A percentile compares a stretch with the other conserved stretches of the same genome.
phyloP scores from a whole-genome alignment of 2,329 filamentous ascomycete genomes.

The Ambrosiella beaveri region DNA sequence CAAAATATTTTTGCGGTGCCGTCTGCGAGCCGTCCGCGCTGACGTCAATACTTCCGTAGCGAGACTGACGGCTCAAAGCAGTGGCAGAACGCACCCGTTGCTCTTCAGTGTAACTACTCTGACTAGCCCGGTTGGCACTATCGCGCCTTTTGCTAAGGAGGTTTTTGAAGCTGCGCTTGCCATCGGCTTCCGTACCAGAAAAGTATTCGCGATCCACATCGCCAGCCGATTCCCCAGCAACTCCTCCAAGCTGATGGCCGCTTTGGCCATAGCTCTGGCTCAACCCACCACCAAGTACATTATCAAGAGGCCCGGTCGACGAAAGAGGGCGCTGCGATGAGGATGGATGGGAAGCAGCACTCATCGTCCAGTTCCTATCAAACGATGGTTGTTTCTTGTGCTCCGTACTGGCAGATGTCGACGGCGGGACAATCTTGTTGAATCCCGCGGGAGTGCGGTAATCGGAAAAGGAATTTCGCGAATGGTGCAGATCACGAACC shows the following conservation, averaged over 20 bases:
- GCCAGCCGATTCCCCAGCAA: slow-evolving; percentile 30
- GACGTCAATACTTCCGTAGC: slow-evolving; percentile 65
- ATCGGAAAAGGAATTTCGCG: slow-evolving; percentile 27
- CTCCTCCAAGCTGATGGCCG: slow-evolving; percentile 7
- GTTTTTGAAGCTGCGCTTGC: slow-evolving; percentile 45
- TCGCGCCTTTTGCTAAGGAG: slow-evolving; percentile 62
- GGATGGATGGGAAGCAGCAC: slow-evolving; percentile 24
- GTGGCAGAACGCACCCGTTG: slow-evolving; percentile 48
- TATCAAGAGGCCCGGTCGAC: slow-evolving; percentile 33
- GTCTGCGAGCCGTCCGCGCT: slow-evolving; percentile 41
- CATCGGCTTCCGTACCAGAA: slow-evolving; percentile 71
- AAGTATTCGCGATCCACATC: slow-evolving; percentile 85
- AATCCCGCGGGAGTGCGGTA: slow-evolving; percentile 57
- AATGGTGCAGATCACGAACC: slow-evolving; percentile 66
- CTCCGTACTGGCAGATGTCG: slow-evolving; percentile 14
- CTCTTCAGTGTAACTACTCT: slow-evolving; percentile 55
- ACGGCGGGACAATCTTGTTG: slow-evolving; percentile 44
- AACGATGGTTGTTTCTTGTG: slow-evolving; percentile 54
- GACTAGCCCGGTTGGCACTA: slow-evolving; percentile 21
- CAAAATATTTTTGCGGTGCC: slow-evolving; percentile 56
- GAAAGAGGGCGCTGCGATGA: slow-evolving; percentile 28
- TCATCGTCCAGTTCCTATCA: slow-evolving; percentile 53
- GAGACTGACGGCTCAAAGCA: slow-evolving; percentile 53
- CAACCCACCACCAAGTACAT: slow-evolving; percentile 16
- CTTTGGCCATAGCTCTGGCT: slow-evolving; percentile 13